A percentile compares a stretch with the other conserved stretches of the same genome.
These are phyloP conservation scores for Allium fistulosum DNA, from an alignment of 106 monocot species.

Conservation along the genomic window DNA sequence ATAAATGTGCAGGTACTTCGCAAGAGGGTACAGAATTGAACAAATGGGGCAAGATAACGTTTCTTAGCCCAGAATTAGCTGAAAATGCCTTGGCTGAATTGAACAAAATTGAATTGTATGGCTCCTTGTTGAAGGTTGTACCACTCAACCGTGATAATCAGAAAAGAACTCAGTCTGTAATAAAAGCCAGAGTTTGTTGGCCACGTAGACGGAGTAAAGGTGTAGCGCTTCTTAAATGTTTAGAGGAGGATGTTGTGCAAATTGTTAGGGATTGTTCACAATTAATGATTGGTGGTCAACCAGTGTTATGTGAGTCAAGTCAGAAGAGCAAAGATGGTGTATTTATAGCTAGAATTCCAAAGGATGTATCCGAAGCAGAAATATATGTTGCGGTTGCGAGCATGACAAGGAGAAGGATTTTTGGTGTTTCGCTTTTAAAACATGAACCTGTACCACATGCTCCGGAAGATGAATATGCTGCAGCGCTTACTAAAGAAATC, in stretches of 20 bases:
- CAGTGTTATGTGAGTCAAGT: constrained; percentile 43
- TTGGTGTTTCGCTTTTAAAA: constrained; percentile 39
- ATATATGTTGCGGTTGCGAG: constrained; percentile 37
- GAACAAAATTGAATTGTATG: constrained; percentile 52
- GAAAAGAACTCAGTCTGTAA: constrained; percentile 33
- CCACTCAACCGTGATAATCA: constrained; percentile 27
- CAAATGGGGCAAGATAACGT: constrained; percentile 77
- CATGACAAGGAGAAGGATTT: constrained; percentile 40
- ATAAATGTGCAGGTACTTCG: constrained; percentile 10
- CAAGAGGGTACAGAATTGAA: constrained; percentile 14
- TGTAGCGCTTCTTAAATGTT: constrained; percentile 56
- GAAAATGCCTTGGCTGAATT: constrained; percentile 50
- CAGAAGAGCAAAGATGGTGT: constrained; percentile 31
- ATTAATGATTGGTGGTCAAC: constrained; percentile 36
- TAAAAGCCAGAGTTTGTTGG: constrained; percentile 78
- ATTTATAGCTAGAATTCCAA: constrained; percentile 50
- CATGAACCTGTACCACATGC: constrained; percentile 22
- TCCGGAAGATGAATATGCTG: constrained; percentile 31
- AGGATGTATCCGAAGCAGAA: constrained; percentile 57
- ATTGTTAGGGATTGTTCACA: constrained; percentile 41
- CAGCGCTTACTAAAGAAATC: constrained; percentile 58
- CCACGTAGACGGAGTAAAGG: constrained; percentile 78
- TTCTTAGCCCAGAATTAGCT: constrained; percentile 60
- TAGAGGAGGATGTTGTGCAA: constrained; percentile 29
- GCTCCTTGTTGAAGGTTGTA: constrained; percentile 35